These are phyloP conservation scores for Mrakia gelida DNA, from an alignment of 768 basidiomycete species.

Conservation along the genomic window DNA sequence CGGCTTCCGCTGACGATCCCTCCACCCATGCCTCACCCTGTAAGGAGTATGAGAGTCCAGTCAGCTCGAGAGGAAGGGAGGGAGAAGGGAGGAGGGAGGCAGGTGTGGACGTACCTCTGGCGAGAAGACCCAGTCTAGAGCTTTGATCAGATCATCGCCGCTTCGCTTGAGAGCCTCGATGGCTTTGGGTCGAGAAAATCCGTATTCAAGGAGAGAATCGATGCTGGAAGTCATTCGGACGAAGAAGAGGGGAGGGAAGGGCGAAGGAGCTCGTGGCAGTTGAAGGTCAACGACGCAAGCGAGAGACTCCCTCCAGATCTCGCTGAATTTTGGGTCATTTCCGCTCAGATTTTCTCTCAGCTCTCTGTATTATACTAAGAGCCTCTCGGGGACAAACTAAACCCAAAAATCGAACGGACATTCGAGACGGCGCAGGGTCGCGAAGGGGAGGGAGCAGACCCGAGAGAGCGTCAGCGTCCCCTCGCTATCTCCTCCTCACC, in stretches of 20 bases:
- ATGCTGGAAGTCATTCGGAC: background rate
- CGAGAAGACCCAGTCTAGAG: slow-evolving; percentile 3
- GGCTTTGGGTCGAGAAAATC: background rate
- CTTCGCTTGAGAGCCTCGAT: background rate
- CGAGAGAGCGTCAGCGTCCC: background rate
- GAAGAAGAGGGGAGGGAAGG: background rate
- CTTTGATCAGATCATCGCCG: background rate
- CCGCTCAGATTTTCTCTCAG: background rate
- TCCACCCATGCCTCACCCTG: background rate
- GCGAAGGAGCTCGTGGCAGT: background rate
- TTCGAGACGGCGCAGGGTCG: background rate
- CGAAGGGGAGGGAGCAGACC: background rate
- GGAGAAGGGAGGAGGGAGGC: background rate
- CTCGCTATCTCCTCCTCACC: background rate
- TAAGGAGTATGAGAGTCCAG: background rate
- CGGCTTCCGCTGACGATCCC: background rate
- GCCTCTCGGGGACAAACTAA: no score
- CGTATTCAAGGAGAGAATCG: background rate
- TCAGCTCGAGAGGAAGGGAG: background rate
- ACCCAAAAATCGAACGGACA: no score
- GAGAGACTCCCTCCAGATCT: background rate
- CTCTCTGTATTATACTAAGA: no score
- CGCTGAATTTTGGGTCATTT: background rate
- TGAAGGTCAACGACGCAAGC: background rate
- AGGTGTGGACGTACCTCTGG: background rate